Conservation (phyloP, 2,329 filamentous ascomycete species). For the Ophiosphaerella korrae region DNA sequence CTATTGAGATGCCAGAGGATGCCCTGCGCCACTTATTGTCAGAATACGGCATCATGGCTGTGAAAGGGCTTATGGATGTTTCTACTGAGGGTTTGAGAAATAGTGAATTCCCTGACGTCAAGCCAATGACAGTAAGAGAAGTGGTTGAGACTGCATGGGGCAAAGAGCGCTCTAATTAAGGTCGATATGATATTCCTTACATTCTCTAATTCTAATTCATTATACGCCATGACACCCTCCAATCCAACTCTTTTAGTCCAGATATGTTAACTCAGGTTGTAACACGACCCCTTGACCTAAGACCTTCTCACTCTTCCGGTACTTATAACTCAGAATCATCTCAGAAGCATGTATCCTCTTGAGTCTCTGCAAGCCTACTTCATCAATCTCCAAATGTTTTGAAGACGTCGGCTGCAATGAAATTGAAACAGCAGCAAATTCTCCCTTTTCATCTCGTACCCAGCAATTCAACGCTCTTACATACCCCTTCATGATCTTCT, state of each 20-base stretch:
- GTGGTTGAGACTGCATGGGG: slow-evolving; percentile 16
- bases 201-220: no score
- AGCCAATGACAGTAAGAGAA: slow-evolving; percentile 10
- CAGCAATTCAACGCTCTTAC: neutral
- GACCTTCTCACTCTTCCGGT: neutral
- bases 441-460: neutral
- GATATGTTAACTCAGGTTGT: neutral
- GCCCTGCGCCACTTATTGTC: slow-evolving; percentile 1
- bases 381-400: neutral
- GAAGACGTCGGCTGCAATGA: neutral
- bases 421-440: neutral
- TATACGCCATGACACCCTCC: no score
- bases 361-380: neutral
- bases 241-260: neutral
- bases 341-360: neutral
- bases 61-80: slow-evolving; percentile 11
- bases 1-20: slow-evolving; percentile 6
- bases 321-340: neutral
- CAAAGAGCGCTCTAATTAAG: neutral
- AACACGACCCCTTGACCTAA: slow-evolving; percentile 1
- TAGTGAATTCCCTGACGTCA: slow-evolving; percentile 11
- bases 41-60: slow-evolving; percentile 12
- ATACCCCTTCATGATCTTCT: neutral
- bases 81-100: slow-evolving; percentile 8
- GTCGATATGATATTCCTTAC: no score